Base-by-base conservation (phyloP, 768 basidiomycete genomes). In the Rhodosporidiobolus odoratus region DNA sequence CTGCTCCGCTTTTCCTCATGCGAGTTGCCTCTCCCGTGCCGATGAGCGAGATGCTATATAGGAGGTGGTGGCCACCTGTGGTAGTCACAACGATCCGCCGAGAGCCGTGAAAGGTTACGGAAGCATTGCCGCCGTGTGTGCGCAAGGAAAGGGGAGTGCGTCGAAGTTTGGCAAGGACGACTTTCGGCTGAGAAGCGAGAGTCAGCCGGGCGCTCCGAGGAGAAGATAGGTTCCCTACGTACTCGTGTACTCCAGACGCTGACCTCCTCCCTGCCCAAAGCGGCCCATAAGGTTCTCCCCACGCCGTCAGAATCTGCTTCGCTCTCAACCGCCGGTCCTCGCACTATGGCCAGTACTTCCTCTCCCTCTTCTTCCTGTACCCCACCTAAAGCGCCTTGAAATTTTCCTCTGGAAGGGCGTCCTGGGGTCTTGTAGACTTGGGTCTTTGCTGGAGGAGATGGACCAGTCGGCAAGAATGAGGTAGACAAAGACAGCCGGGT, bases 311-410 rank as follows among this genome's bases (percentile, higher is more conserved):
- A 25, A 27, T 54, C 60, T 35, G 38, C 35, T 38, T n/a, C 50
- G 40, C 47, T 56, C 9, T 53, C 52, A 6, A 8, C 19, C 10
- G 35, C 58, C 8, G 61, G 68, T 4, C 58, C 62, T 12, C 62
- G 48, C 1, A 57, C 66, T 34, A 74, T 74, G 21, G 32, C 38
- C 35, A 74, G 34, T 38, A 74, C 48, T 57, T 74, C 61, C 52
- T 74, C 73, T 41, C 73, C 73, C 35, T 74, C 73, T 34, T 74
- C 73, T 56, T 74, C 73, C 27, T 61, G 73, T 21, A 74, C 47
- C 10, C 69, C 73, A 27, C 73, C 73, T 25, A 74, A 60, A 15
- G 38, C 50, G 38, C 62, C 73, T 34, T 61, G 65, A 63, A 74
- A 74, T 59, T 70, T 74, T 43, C 62, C 52, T 59, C 65, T 70